Evolutionary conservation across 148 eudicot genomes (phyloP), one percentile per base, ranked within the genome.

Genomic region (Hydrangea macrophylla): DNA sequence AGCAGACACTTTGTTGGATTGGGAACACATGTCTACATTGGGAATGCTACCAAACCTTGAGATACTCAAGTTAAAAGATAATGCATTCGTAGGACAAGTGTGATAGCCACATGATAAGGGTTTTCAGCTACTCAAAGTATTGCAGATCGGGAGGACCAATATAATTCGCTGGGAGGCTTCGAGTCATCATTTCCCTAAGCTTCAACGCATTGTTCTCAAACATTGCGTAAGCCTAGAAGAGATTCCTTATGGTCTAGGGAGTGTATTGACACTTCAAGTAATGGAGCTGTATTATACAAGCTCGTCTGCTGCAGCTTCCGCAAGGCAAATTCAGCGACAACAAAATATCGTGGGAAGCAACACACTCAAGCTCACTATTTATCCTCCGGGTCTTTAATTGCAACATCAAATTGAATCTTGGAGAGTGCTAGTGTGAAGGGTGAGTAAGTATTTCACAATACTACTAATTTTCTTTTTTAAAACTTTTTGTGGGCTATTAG

Each of bases 161-260:
- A 40, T 80, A 28, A 71, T 27, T 15, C n/a, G n/a, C 9, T 80
- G 70, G 80, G 37, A 44, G 5, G 83, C 83, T 60, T 64, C 64
- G 0, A 55, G 36, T 20, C 80, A 80, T 69, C 77, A 76, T 40
- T 80, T 76, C 42, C 83, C 83, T 11, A 73, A 58, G 22, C 80
- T 80, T 25, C 64, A 70, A 32, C 60, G 65, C 4, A 51, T 80
- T 37, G 50, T 69, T 64, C 51, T 76, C 15, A 60, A 40, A 22
- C 62, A 76, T 53, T 79, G 78, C 27, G 48, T 9, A 12, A 18
- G 55, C 2, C 71, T 79, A 15, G 6, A 24, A 11, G 56, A 39
- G 1, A 12, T 74, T 11, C 78, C 78, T 25, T 13, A 28, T 12
- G 56, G 69, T 6, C 27, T 79, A n/a, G 82, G 51, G 0, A 55